These are phyloP conservation scores for Penicillium sumatraense DNA, from an alignment of 2,329 filamentous ascomycete genomes.

Conservation along the genomic window DNA sequence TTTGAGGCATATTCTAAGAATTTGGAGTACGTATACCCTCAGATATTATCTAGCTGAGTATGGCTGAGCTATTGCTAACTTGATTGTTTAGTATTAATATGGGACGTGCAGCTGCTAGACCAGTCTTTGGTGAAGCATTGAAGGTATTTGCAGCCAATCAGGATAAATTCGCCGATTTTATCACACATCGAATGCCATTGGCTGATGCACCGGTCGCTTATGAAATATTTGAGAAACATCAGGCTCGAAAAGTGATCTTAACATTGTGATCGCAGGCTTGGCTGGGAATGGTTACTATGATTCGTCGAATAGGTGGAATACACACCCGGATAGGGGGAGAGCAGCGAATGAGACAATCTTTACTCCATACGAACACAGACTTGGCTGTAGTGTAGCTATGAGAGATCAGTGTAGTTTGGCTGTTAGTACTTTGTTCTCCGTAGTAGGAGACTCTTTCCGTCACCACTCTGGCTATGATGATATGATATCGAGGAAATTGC, in stretches of 20 bases:
- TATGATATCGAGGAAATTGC: no score
- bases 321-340: no score
- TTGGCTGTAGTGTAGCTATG: no score
- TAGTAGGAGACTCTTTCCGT: no score
- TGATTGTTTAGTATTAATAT: not conserved
- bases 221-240: conserved; percentile 4
- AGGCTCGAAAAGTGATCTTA: conserved; percentile 3
- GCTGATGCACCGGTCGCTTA: not conserved
- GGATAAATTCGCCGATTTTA: conserved; percentile 3
- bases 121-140: conserved; percentile 3
- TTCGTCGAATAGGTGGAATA: no score
- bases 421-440: no score
- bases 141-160: not conserved
- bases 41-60: not conserved
- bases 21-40: not conserved
- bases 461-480: no score
- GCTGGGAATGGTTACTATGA: no score
- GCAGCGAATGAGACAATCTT: no score
- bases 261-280: no score
- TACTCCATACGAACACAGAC: no score
- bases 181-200: not conserved
- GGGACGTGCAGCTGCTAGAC: conserved; percentile 1
- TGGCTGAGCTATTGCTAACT: not conserved
- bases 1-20: conserved; percentile 8
- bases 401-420: no score